Conservation (phyloP, 1,139 yeast genomes). For the Suzukiozyma palmioleophila region DNA sequence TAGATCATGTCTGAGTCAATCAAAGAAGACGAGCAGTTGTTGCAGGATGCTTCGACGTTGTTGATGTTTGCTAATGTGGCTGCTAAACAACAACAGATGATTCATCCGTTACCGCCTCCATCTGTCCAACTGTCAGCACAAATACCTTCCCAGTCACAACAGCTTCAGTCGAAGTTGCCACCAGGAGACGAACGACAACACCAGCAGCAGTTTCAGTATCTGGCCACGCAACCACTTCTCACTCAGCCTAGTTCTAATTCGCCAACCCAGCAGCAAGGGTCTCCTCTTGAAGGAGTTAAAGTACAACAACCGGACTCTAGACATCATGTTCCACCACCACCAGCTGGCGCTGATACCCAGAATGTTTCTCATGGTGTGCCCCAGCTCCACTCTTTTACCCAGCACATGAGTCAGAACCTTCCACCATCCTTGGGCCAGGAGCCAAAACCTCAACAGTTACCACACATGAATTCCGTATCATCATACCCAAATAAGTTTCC, state of each 20-base stretch:
- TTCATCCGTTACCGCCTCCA: not conserved
- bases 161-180: constrained; percentile 2
- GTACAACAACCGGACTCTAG: not conserved
- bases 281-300: not conserved
- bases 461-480: too few species aligned
- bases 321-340: not conserved
- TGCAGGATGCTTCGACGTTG: constrained; percentile 63
- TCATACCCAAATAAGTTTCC: too few species aligned
- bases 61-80: constrained; percentile 61
- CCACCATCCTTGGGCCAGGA: too few species aligned
- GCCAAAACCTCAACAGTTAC: too few species aligned
- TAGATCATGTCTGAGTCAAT: not conserved
- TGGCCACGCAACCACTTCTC: not conserved
- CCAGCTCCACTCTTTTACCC: too few species aligned
- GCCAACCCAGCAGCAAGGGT: constrained; percentile 4
- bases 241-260: not conserved
- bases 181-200: constrained; percentile 4
- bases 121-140: not conserved
- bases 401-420: too few species aligned
- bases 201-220: constrained; percentile 5
- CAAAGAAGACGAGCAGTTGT: constrained; percentile 33
- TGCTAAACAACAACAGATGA: constrained; percentile 37
- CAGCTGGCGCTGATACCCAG: too few species aligned
- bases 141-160: constrained; percentile 1
- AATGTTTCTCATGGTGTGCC: too few species aligned